Percentiles rank a stretch among this genome's conserved stretches.
Evolutionary conservation across 331 rosid species (phyloP).

Genomic region (Erythrophleum ivorense): DNA sequence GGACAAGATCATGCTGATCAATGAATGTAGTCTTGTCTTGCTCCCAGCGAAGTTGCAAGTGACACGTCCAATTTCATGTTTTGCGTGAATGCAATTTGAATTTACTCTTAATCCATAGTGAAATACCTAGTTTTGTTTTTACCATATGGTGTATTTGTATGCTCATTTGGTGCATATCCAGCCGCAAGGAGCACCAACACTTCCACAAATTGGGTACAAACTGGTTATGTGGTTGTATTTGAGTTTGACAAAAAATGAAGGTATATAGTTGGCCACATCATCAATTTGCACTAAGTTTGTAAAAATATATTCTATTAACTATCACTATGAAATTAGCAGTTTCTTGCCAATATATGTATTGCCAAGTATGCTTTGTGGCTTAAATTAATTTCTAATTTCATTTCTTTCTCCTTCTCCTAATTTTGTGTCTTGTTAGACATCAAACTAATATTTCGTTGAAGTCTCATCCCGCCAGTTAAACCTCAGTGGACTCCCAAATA

Average conservation of each 20-base stretch:
- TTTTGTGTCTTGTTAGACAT: too few relatives aligned
- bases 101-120: neutral
- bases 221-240: neutral
- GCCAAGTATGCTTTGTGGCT: neutral
- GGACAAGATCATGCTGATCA: slow-evolving; percentile 56
- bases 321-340: neutral
- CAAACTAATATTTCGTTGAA: too few relatives aligned
- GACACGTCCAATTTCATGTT: slow-evolving; percentile 46
- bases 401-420: too few relatives aligned
- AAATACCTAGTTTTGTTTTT: slow-evolving; percentile 3
- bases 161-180: neutral
- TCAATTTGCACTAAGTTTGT: neutral
- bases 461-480: too few relatives aligned
- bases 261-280: neutral
- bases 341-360: neutral
- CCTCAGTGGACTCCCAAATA: too few relatives aligned
- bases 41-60: slow-evolving; percentile 35
- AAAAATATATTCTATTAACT: neutral
- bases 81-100: slow-evolving; percentile 45
- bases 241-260: neutral
- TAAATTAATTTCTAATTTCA: too few relatives aligned
- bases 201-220: neutral
- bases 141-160: neutral
- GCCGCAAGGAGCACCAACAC: neutral
- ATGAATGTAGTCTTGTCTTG: slow-evolving; percentile 53